Evolutionary conservation across 345 rosid species (phyloP).

Genomic region (Salix brachista): DNA sequence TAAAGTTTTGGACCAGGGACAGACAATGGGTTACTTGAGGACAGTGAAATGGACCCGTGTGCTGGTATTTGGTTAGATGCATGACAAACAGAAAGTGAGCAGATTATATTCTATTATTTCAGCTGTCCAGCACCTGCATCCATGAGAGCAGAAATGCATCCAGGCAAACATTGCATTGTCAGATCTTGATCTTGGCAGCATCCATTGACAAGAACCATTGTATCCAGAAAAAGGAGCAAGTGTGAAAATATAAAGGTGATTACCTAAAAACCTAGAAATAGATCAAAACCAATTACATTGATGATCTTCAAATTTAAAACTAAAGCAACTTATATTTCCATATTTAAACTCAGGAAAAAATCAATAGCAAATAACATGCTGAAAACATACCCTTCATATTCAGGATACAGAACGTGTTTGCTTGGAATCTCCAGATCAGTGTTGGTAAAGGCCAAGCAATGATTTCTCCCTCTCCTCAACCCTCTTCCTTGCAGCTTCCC

Average conservation of each 20-base stretch:
- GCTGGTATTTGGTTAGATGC: not conserved
- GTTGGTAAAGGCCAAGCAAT: constrained; percentile 79
- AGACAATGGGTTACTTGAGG: not conserved
- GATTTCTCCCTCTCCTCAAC: constrained; percentile 88
- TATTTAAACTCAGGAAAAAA: not conserved
- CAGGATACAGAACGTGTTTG: not conserved
- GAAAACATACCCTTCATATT: constrained; percentile 15
- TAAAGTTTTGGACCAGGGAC: no score
- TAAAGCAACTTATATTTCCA: not conserved
- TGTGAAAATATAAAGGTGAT: not conserved
- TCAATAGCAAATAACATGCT: not conserved
- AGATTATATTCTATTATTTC: not conserved
- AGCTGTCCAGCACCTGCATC: not conserved
- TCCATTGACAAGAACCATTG: no score
- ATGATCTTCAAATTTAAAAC: not conserved
- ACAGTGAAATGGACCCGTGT: not conserved
- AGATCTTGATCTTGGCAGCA: no score
- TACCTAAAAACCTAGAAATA: not conserved
- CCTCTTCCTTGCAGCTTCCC: constrained; percentile 94
- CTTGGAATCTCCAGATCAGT: constrained; percentile 34
- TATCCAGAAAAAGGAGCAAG: not conserved
- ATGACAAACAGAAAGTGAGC: not conserved
- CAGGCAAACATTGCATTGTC: no score
- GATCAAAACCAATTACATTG: not conserved
- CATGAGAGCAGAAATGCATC: not conserved